Percentiles rank a stretch among this genome's conserved stretches.
Conservation (phyloP, 495 filamentous ascomycete species). For the Lophium mytilinum region DNA sequence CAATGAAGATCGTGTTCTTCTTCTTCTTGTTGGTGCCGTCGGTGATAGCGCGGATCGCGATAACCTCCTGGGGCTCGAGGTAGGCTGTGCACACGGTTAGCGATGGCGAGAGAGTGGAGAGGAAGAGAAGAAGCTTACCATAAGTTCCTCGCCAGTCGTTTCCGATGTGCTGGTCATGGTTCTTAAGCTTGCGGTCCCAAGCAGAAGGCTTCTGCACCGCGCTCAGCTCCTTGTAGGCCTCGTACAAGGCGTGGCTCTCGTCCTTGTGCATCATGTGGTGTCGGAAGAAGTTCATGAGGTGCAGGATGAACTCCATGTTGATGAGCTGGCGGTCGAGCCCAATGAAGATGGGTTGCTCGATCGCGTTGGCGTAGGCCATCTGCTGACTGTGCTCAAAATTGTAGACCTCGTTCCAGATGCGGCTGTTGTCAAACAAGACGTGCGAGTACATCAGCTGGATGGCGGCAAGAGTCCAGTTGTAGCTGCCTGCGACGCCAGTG, state of each 20-base stretch:
- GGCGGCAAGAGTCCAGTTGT: conserved; percentile 11
- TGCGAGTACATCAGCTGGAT: conserved; percentile 28
- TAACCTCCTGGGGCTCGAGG: conserved; percentile 19
- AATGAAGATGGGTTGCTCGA: conserved; percentile 20
- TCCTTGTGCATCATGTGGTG: conserved; percentile 27
- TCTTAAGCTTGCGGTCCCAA: conserved; percentile 15
- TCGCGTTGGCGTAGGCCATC: conserved; percentile 23
- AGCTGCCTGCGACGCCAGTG: too few relatives aligned
- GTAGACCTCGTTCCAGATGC: conserved; percentile 4
- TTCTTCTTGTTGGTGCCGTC: background rate
- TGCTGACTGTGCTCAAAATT: conserved; percentile 25
- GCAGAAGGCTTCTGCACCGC: conserved; percentile 16
- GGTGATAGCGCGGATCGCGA: conserved; percentile 6
- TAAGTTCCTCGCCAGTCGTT: conserved; percentile 34
- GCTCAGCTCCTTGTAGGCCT: conserved; percentile 11
- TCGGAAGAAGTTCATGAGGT: conserved; percentile 35
- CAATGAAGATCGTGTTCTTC: conserved; percentile 8
- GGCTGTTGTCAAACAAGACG: conserved; percentile 17
- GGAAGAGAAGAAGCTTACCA: background rate
- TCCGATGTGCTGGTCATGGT: conserved; percentile 15
- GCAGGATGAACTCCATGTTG: conserved; percentile 28
- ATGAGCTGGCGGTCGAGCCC: conserved; percentile 22
- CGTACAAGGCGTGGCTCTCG: conserved; percentile 20
- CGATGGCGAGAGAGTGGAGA: background rate
- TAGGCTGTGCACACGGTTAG: conserved; percentile 9